Evolutionary conservation across 1,284 basidiomycete genomes (phyloP).

Genomic region (Austroboletus olivaceoglutinosus): DNA sequence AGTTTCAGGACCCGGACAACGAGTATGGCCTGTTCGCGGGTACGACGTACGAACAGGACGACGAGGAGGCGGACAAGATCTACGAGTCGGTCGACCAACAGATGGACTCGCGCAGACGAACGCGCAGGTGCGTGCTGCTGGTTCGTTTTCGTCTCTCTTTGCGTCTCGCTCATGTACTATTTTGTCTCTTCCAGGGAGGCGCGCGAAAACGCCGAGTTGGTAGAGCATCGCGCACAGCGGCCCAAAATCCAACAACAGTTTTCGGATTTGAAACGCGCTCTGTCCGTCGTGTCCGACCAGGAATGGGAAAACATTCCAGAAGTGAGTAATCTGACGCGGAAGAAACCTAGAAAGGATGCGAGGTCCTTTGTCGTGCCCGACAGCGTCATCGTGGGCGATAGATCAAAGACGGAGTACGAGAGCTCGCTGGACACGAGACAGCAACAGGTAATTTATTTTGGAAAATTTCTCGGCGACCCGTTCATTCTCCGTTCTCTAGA

Average conservation of each 20-base stretch:
- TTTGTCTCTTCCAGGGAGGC: conserved; percentile 55
- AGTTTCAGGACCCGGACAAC: conserved; percentile 96
- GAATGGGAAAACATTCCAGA: conserved; percentile 97
- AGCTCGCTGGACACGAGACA: conserved; percentile 68
- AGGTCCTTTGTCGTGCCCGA: conserved; percentile 90
- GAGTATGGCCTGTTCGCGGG: conserved; percentile 96
- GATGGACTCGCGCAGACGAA: conserved; percentile 85
- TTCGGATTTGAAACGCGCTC: conserved; percentile 89
- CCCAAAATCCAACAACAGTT: conserved; percentile 94
- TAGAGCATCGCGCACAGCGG: conserved; percentile 71
- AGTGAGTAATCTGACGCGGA: conserved; percentile 92
- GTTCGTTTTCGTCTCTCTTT: conserved; percentile 36
- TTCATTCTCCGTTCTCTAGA: conserved; percentile 22
- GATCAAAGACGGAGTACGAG: conserved; percentile 74
- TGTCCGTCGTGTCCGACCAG: conserved; percentile 82
- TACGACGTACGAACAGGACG: conserved; percentile 94
- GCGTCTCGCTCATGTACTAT: conserved; percentile 25
- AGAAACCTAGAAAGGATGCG: conserved; percentile 85
- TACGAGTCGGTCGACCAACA: conserved; percentile 88
- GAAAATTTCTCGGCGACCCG: background rate
- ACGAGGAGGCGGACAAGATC: conserved; percentile 95
- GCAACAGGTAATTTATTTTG: conserved; percentile 49
- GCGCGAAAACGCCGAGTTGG: conserved; percentile 69
- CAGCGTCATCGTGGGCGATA: conserved; percentile 84
- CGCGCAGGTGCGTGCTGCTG: conserved; percentile 64